Evolutionary conservation across 768 basidiomycete genomes (phyloP), one percentile per base, ranked within the genome.

Genomic region (Boletus vermiculosoides): DNA sequence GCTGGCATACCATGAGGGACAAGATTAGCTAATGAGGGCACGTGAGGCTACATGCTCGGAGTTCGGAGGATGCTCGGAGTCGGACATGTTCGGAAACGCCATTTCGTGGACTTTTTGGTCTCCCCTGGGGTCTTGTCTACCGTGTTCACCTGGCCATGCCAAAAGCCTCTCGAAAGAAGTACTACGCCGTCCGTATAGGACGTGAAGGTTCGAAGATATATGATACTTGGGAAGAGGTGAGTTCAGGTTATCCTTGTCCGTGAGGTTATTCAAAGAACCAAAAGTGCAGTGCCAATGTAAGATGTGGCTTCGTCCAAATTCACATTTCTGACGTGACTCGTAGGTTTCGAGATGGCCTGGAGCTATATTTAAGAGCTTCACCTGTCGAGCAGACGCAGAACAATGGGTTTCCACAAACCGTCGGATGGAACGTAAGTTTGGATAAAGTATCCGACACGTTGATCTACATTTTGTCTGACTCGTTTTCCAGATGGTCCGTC

Each of bases 131-230:
- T 28, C 28, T 28, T 44, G 36, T 48, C 36, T 15, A 9, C 41
- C 44, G 18, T 37, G 39, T 39, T 28, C 44, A 18, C 16, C n/a
- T 44, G 10, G 4, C 41, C 22, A 76, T 76, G 70, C 63, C 69
- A 23, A 75, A 72, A 48, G 59, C 63, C 39, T 4, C 56, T 11
- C 57, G 67, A 25, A 72, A 67, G 18, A 86, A 84, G 59, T 86
- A 72, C 59, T 88, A 87, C 52, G 87, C 87, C 4, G 86, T 88
- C 1, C 71, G 75, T 37, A 69, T 77, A 39, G 87, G 87, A 2
- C 73, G 83, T 28, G 73, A 80, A 56, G 87, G 84, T 2, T 80
- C 83, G 0, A 78, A 73, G 37, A 79, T 89, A 16, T 88, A 85
- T 48, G 63, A 68, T 1, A 77, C 74, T 15, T 88, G 87, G 87